A percentile compares a stretch with the other conserved stretches of the same genome.
Conservation (phyloP, 164 flowering plant genomes). For the Nymphaea thermarum region DNA sequence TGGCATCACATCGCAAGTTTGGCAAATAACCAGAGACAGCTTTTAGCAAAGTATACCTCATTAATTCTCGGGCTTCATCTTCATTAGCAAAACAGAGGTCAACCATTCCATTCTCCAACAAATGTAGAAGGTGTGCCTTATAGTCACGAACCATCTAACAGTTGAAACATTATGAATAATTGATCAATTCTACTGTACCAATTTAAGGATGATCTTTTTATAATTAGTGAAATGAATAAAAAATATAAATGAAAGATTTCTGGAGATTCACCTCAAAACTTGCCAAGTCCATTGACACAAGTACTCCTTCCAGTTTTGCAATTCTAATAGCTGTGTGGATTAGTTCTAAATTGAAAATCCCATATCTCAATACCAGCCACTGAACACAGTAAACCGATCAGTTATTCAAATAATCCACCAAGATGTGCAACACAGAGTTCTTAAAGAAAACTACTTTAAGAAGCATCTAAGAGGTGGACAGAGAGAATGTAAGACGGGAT, state of each 20-base stretch:
- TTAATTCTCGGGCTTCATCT: slow-evolving; percentile 84
- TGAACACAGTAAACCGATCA: slow-evolving; percentile 9
- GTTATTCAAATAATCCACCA: not conserved
- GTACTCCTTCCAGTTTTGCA: slow-evolving; percentile 75
- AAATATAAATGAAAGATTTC: not conserved
- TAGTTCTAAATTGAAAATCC: slow-evolving; percentile 46
- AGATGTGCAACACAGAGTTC: not conserved
- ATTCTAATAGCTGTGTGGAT: slow-evolving; percentile 54
- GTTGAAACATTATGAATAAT: not conserved
- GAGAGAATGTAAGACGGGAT: too few relatives aligned
- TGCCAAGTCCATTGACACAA: slow-evolving; percentile 74
- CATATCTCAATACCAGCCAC: slow-evolving; percentile 88
- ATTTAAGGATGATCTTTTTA: not conserved
- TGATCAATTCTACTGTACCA: not conserved
- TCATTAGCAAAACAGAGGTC: slow-evolving; percentile 98
- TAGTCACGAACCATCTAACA: slow-evolving; percentile 86
- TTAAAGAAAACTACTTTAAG: not conserved
- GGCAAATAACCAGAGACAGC: not conserved
- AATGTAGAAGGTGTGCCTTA: slow-evolving; percentile 43
- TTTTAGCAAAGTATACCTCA: slow-evolving; percentile 33
- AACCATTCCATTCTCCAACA: slow-evolving; percentile 69
- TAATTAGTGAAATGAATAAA: not conserved
- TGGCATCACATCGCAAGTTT: too few relatives aligned
- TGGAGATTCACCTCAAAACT: slow-evolving; percentile 84
- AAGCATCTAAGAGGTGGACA: not conserved